Conservation (phyloP, 371 early-diverging fungal species). For the Apophysomyces sp. region DNA sequence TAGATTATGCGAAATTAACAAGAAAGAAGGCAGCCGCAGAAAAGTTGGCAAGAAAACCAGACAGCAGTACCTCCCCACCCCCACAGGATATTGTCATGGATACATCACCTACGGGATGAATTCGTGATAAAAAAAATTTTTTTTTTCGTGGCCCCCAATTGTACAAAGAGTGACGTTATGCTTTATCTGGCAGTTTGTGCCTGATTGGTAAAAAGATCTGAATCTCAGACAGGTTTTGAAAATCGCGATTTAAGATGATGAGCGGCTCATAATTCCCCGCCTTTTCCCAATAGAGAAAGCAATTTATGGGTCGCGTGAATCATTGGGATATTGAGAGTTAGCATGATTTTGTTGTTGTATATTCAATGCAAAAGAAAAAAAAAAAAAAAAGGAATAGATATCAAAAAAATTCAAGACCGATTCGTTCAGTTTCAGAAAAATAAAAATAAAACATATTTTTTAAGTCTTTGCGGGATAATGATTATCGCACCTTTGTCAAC, state of each 20-base stretch:
- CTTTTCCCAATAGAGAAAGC: neutral
- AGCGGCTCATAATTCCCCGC: neutral
- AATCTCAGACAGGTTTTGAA: neutral
- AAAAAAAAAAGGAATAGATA: neutral
- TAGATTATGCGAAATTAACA: constrained; percentile 43
- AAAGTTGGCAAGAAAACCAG: neutral
- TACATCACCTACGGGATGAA: neutral
- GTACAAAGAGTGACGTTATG: neutral
- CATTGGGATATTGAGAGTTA: too few relatives aligned
- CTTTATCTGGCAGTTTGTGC: constrained; percentile 2
- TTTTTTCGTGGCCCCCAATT: neutral
- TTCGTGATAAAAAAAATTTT: neutral
- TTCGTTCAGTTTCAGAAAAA: neutral
- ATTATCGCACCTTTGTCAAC: neutral
- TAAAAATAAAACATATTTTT: too few relatives aligned
- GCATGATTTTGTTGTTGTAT: too few relatives aligned
- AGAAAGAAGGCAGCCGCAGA: constrained; percentile 27
- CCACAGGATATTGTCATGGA: neutral
- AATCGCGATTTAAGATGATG: neutral
- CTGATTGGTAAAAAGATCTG: constrained; percentile 4
- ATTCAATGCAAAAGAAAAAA: too few relatives aligned
- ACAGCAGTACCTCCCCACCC: neutral
- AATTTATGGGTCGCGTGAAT: too few relatives aligned
- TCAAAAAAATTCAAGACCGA: too few relatives aligned
- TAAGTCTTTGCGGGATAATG: too few relatives aligned